Evolutionary conservation across 441 rosid genomes (phyloP).

Genomic region (Populus hybrid): DNA sequence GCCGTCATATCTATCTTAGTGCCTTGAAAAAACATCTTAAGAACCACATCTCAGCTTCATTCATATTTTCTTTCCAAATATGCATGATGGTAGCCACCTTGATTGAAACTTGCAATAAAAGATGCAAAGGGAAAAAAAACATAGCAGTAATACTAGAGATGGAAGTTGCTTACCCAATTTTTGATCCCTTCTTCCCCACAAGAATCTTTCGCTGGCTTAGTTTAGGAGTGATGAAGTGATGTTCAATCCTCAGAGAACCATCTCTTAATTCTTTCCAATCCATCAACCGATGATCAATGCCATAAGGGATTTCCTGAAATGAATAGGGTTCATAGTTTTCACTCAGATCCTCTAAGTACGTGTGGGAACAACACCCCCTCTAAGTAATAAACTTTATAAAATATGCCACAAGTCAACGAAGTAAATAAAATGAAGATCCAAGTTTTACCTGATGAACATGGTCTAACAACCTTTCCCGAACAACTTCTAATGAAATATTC

Average conservation of each 20-base stretch:
- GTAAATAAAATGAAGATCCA: constrained; percentile 1
- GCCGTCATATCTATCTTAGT: neutral
- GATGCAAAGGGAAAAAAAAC: neutral
- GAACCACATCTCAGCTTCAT: neutral
- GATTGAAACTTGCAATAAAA: neutral
- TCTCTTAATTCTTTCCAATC: constrained; percentile 86
- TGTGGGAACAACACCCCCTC: neutral
- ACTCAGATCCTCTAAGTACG: neutral
- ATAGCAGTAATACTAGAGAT: neutral
- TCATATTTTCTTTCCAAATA: neutral
- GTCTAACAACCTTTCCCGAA: constrained; percentile 82
- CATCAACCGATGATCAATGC: constrained; percentile 75
- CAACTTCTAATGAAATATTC: constrained; percentile 84
- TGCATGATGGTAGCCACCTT: neutral
- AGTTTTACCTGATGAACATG: constrained; percentile 79
- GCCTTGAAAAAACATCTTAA: neutral
- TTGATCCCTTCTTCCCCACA: constrained; percentile 84
- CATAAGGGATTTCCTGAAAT: constrained; percentile 83
- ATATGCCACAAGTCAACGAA: neutral
- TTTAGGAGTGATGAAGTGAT: constrained; percentile 69
- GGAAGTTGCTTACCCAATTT: constrained; percentile 59
- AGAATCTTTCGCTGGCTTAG: constrained; percentile 88
- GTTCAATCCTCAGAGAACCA: constrained; percentile 92
- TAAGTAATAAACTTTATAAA: neutral
- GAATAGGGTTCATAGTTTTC: neutral